Conservation (phyloP, 1,284 basidiomycete genomes). For the Ustilago tritici region DNA sequence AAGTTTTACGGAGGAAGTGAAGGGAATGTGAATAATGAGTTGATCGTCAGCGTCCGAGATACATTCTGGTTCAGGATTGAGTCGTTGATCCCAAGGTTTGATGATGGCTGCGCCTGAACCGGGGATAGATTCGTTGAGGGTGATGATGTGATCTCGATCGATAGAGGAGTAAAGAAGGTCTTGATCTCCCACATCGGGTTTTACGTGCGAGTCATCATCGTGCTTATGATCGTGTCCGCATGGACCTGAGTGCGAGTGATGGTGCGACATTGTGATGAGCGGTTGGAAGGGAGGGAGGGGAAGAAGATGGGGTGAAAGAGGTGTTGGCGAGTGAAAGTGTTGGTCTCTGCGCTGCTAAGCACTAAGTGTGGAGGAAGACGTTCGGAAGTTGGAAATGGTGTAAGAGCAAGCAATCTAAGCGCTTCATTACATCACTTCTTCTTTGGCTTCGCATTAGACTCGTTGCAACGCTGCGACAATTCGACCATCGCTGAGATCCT, state of each 20-base stretch:
- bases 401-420: not conserved
- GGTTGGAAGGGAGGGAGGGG: not conserved
- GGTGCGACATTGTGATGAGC: constrained; percentile 42
- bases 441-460: not conserved
- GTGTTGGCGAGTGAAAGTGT: constrained; percentile 3
- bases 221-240: constrained; percentile 52
- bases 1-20: constrained; percentile 61
- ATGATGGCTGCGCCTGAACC: constrained; percentile 45
- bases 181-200: constrained; percentile 60
- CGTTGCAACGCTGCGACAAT: not conserved
- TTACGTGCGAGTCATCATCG: constrained; percentile 65
- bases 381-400: constrained; percentile 1
- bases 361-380: not conserved
- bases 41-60: constrained; percentile 61
- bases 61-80: constrained; percentile 30
- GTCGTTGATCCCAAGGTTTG: constrained; percentile 58
- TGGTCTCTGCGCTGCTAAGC: not conserved
- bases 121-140: constrained; percentile 57
- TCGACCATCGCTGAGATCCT: not conserved
- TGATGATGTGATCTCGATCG: constrained; percentile 53
- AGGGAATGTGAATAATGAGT: constrained; percentile 62
- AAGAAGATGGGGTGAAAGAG: not conserved
- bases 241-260: constrained; percentile 53
- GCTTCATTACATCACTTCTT: not conserved
- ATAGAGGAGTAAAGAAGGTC: constrained; percentile 56